Percentiles rank a stretch among this genome's conserved stretches.
Evolutionary conservation across 225 moss, liverwort and hornwort genomes (phyloP).

Genomic region (Climacium dendroides): DNA sequence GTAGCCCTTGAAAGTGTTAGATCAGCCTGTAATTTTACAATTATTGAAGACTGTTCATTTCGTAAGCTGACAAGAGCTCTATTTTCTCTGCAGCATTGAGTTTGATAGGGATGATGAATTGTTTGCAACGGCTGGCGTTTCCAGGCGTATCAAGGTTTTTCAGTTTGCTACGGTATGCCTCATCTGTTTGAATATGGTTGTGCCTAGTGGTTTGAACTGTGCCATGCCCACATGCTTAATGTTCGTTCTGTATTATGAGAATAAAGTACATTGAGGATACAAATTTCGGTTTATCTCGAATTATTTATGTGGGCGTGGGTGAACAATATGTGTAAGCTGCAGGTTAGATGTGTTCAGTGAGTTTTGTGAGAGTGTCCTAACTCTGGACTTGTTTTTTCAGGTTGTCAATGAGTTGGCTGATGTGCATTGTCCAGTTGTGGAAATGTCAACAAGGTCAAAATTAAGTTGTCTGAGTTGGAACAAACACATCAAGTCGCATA

Average conservation of each 20-base stretch:
- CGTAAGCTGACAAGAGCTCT: not conserved
- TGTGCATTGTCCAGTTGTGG: constrained; percentile 89
- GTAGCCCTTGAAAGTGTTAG: not conserved
- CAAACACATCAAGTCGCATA: constrained; percentile 85
- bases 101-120: constrained; percentile 95
- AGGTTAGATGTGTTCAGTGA: not conserved
- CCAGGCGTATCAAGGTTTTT: constrained; percentile 89
- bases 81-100: constrained; percentile 66
- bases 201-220: not conserved
- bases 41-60: not conserved
- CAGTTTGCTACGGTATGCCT: constrained; percentile 74
- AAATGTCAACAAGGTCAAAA: constrained; percentile 92
- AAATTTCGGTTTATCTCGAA: not conserved
- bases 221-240: not conserved
- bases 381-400: constrained; percentile 22
- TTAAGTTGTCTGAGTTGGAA: constrained; percentile 97
- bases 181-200: not conserved
- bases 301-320: not conserved
- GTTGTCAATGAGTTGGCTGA: constrained; percentile 96
- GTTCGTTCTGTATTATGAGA: not conserved
- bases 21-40: not conserved
- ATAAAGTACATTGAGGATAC: not conserved
- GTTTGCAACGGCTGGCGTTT: constrained; percentile 99
- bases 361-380: not conserved
- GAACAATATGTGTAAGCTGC: not conserved